Base-by-base conservation (phyloP, 352 stramenopile genomes). In the Pythium sukuiense region DNA sequence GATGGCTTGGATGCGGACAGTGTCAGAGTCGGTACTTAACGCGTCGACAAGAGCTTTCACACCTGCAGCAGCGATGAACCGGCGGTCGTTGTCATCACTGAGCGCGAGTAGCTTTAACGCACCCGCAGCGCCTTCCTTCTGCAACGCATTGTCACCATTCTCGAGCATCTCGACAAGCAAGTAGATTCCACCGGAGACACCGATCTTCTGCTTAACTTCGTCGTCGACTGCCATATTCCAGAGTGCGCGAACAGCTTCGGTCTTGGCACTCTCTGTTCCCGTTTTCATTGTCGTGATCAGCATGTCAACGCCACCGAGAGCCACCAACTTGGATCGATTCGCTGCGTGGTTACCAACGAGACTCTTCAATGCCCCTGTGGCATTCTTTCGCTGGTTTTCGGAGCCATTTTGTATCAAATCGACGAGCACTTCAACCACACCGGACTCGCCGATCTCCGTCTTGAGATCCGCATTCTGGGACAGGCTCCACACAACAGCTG, bases 161-260 rank as follows among this genome's bases (percentile, higher is more conserved):
- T 60, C 18, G 3, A 33, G 8, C 33, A 60, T 14, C 18, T 33
- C 20, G 54, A 60, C 35, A 8, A 60, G 30, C 32, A 49, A 29
- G 7, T 27, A n/a, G 33, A 60, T 60, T 30, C 32, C 54, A 33
- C 54, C 54, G 20, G 18, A 30, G 20, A 33, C 20, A 9, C 18
- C 54, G 20, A 60, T 60, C 20, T 30, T 35, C 20, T 49, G 35
- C 54, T 60, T 49, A 18, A 49, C 35, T 13, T 49, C 35, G 33
- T 37, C 29, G 35, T 60, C 54, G 20, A 46, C 32, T 13, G 54
- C 54, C 32, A 60, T 33, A 16, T 49, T 60, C 32, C 54, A 60
- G 18, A 60, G 20, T 18, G 35, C 35, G 9, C 32, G 32, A 20
- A 35, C 54, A 6, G 54, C 54, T 33, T 60, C 32, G 6, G 18